Evolutionary conservation across 2,329 filamentous ascomycete genomes (phyloP), one percentile per base, ranked within the genome.

Genomic region (Cercospora sp.): DNA sequence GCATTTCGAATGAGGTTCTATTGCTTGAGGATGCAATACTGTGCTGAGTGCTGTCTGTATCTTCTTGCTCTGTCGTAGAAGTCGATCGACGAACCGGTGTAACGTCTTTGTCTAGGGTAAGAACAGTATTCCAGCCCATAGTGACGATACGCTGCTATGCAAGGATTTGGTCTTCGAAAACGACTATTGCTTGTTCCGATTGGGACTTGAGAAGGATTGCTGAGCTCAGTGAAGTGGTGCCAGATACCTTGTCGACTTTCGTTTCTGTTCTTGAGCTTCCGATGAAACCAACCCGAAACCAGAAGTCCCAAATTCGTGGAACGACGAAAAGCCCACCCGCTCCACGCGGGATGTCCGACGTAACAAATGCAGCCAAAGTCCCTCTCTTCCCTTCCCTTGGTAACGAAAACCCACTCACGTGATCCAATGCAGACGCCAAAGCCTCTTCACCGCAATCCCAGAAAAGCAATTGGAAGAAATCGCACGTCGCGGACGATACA

Each of bases 391-490:
- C 16, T 21, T 18, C 28, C 12, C 28, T 59, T 59, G 55, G 55
- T 59, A 59, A 34, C 16, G 30, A 37, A 24, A 34, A 13, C 28
- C 18, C 55, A 32, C 30, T 37, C 55, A 59, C 55, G 55, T 64
- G 45, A 57, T 9, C 30, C 45, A 24, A 57, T 28, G 61, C 18
- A 30, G 28, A 5, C 13, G 49, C 32, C 49, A 58, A 51, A 24
- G 34, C 24, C 21, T 26, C 12, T 30, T 55, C 43, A 55, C 62
- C 55, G 55, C 55, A 58, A 58, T 26, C 55, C 55, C 7, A 18
- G 26, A 59, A 59, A 65, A 65, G 40, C 53, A 53, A 53, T 58
- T 65, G 62, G 62, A 59, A 59, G 53, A 59, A 59, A 45, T 12
- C 32, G 55, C 55, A 59, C 55, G 55, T 32, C 32, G 34, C 18